Evolutionary conservation across 257 asterid genomes (phyloP).

Genomic region (Ophiorrhiza pumila): DNA sequence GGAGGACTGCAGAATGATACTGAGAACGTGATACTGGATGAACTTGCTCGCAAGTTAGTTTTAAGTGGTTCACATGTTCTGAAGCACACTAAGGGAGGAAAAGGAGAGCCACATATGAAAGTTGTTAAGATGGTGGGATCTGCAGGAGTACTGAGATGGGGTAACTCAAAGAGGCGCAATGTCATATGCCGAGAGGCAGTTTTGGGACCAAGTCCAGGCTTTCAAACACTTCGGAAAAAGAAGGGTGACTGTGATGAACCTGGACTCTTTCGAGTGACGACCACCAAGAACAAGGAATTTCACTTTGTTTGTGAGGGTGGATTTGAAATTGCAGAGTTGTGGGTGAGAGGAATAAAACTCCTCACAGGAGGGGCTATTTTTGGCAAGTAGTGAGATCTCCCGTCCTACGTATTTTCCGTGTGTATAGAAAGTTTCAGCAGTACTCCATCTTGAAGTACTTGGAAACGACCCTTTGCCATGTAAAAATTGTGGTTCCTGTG

Average conservation of each 20-base stretch:
- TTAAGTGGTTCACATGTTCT: slow-evolving; percentile 39
- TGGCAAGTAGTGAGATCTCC: slow-evolving; percentile 4
- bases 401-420: neutral
- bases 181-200: slow-evolving; percentile 58
- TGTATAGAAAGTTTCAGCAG: slow-evolving; percentile 27
- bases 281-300: slow-evolving; percentile 58
- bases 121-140: slow-evolving; percentile 43
- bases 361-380: slow-evolving; percentile 30
- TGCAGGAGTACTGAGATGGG: slow-evolving; percentile 61
- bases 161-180: slow-evolving; percentile 55
- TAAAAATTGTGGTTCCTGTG: slow-evolving; percentile 12
- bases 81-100: slow-evolving; percentile 81
- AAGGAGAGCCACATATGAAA: slow-evolving; percentile 66
- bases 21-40: slow-evolving; percentile 48
- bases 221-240: slow-evolving; percentile 44
- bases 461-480: slow-evolving; percentile 5
- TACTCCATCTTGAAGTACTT: slow-evolving; percentile 46
- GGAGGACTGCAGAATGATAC: slow-evolving; percentile 32
- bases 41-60: slow-evolving; percentile 56
- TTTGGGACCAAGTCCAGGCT: slow-evolving; percentile 57
- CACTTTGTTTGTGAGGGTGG: slow-evolving; percentile 77
- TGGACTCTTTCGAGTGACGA: slow-evolving; percentile 64
- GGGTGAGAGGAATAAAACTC: slow-evolving; percentile 50
- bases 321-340: slow-evolving; percentile 45
- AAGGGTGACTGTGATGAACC: slow-evolving; percentile 47